Percentiles rank a stretch among this genome's conserved stretches.
phyloP scores from a whole-genome alignment of 2,329 filamentous ascomycete genomes.

The Curvularia verruculosa region DNA sequence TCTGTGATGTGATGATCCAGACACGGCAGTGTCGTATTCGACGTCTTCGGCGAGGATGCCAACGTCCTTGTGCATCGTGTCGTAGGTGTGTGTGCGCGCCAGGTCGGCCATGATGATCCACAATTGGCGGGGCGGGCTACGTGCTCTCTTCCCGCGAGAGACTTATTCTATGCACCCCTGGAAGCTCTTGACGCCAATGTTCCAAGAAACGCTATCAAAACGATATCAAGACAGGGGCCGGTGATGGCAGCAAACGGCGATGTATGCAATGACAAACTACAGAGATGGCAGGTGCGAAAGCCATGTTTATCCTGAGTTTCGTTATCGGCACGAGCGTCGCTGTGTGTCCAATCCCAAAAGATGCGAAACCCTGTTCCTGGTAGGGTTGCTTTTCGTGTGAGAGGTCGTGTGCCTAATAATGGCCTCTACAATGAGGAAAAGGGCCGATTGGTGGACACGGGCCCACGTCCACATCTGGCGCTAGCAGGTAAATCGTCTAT shows the following conservation, averaged over 20 bases:
- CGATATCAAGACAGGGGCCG: background rate
- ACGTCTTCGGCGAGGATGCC: background rate
- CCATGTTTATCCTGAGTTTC: background rate
- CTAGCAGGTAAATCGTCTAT: background rate
- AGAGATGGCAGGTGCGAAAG: background rate
- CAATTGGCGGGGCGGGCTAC: background rate
- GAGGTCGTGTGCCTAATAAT: background rate
- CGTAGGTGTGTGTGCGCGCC: background rate
- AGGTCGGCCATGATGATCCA: background rate
- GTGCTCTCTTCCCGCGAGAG: background rate
- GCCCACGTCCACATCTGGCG: background rate
- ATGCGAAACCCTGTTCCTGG: background rate
- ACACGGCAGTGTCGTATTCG: background rate
- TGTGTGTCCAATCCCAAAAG: background rate
- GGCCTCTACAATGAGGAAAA: background rate
- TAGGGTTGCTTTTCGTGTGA: background rate
- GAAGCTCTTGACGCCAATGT: background rate
- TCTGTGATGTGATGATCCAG: background rate
- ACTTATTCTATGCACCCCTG: background rate
- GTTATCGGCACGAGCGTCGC: background rate
- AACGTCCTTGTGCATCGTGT: background rate
- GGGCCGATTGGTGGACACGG: background rate
- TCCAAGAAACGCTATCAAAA: background rate
- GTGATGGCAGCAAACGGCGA: background rate
- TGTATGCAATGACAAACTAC: background rate